Evolutionary conservation across 1,284 basidiomycete species (phyloP), one percentile per base, ranked within the genome.

Genomic region (Sporisorium scitamineum): DNA sequence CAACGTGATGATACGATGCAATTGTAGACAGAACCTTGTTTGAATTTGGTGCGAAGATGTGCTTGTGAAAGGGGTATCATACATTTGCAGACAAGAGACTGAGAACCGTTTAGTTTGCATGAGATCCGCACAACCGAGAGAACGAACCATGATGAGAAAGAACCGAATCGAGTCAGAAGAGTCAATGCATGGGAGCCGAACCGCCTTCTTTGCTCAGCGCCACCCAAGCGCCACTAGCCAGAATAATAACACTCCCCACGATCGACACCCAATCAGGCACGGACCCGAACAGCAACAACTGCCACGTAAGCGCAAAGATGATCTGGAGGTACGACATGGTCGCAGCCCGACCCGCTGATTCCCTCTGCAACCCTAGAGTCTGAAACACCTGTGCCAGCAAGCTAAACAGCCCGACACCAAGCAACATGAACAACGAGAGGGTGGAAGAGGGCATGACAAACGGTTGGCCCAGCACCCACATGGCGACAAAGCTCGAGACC

Each of bases 401-500:
- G 41, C 78, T 76, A 47, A 78, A 80, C 11, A 78, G 20, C 3
- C 78, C 78, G 5, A 80, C 70, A 10, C 59, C 53, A 9, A 70
- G 34, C 56, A 80, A 44, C 26, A 80, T 47, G n/a, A 68, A 11
- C 8, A 67, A 31, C 53, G 70, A 76, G 8, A 61, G 41, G 0
- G 45, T 52, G 18, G 61, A 65, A 11, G 53, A 27, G 1, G 78
- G 78, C 6, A 78, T 50, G n/a, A 78, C 60, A 22, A 78, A 76
- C 1, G 63, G 62, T 32, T 77, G 61, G 16, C 53, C 45, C 37
- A 66, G 54, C 42, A 70, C 26, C 45, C 52, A 44, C 78, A 79
- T 79, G 50, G 59, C 68, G 45, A 90, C 73, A 13, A 87, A 83
- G 3, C 89, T 88, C 0, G 89, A 88, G 31, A 92, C 84, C 3